Evolutionary conservation across 352 stramenopile species (phyloP).

Genomic region (Pseudoperonospora humuli): DNA sequence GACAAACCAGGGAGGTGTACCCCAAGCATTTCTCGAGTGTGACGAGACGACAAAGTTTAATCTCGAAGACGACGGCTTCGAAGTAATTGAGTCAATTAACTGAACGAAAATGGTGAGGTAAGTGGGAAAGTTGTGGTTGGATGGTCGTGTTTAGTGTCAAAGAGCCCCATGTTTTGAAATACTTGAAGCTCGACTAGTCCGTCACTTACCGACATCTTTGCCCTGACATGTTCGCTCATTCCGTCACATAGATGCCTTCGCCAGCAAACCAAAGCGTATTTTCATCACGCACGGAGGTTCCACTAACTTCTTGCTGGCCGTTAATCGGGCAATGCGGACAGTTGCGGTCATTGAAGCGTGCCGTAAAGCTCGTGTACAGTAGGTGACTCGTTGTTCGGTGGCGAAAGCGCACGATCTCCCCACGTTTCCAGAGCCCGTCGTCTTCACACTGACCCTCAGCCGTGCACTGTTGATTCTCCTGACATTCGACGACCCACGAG

Average conservation of each 20-base stretch:
- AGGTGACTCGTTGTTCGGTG: slow-evolving; percentile 43
- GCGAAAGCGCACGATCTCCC: slow-evolving; percentile 61
- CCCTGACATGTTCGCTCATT: slow-evolving; percentile 31
- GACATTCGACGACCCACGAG: slow-evolving; percentile 72
- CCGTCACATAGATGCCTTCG: slow-evolving; percentile 76
- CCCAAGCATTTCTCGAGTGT: slow-evolving; percentile 54
- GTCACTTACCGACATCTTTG: slow-evolving; percentile 1
- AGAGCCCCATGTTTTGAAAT: slow-evolving; percentile 2
- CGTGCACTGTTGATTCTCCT: slow-evolving; percentile 66
- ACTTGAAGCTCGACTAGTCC: not conserved
- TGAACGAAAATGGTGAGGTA: not conserved
- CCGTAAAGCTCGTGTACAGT: slow-evolving; percentile 37
- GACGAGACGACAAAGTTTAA: slow-evolving; percentile 67
- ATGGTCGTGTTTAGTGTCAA: slow-evolving; percentile 25
- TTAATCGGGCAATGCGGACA: slow-evolving; percentile 79
- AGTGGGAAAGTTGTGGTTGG: not conserved
- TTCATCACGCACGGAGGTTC: slow-evolving; percentile 34
- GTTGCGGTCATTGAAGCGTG: slow-evolving; percentile 73
- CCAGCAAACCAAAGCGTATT: slow-evolving; percentile 68
- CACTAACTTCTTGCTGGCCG: slow-evolving; percentile 79
- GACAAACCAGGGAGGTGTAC: slow-evolving; percentile 65
- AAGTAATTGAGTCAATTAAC: slow-evolving; percentile 41
- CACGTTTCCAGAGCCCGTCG: slow-evolving; percentile 67
- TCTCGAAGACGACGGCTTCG: slow-evolving; percentile 77
- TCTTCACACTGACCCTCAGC: slow-evolving; percentile 59